Conservation (phyloP, 768 basidiomycete genomes). For the Mycena vitilis region DNA sequence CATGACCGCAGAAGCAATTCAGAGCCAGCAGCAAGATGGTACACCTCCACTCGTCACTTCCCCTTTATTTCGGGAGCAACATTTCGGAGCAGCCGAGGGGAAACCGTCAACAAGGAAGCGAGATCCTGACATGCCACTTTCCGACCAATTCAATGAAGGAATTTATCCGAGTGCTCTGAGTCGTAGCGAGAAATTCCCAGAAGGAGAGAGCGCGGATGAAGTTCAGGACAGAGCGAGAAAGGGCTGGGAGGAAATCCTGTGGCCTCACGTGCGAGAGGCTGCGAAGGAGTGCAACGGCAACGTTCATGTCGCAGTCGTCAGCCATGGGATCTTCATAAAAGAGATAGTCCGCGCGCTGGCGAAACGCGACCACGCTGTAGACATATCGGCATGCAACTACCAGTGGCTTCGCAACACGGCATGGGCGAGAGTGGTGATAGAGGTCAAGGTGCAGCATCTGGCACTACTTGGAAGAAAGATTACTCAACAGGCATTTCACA, state of each 20-base stretch:
- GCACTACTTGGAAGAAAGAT: not conserved
- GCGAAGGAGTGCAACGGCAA: constrained; percentile 50
- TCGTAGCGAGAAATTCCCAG: constrained; percentile 68
- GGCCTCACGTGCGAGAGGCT: constrained; percentile 65
- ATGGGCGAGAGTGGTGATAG: constrained; percentile 68
- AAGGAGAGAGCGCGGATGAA: constrained; percentile 79
- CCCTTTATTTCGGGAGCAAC: constrained; percentile 71
- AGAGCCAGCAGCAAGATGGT: constrained; percentile 57
- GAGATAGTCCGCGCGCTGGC: constrained; percentile 67
- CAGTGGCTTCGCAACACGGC: constrained; percentile 74
- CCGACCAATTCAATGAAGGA: constrained; percentile 63
- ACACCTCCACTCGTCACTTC: constrained; percentile 62
- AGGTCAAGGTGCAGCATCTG: constrained; percentile 52
- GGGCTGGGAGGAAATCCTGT: constrained; percentile 62
- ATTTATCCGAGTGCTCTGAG: constrained; percentile 62
- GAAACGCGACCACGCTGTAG: constrained; percentile 48
- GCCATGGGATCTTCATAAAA: constrained; percentile 79
- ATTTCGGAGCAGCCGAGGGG: constrained; percentile 80
- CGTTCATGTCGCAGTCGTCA: constrained; percentile 72
- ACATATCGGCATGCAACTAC: constrained; percentile 46
- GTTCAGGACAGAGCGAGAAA: constrained; percentile 65
- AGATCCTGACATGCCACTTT: constrained; percentile 46
- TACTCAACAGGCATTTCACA: constrained; percentile 2
- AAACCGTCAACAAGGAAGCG: constrained; percentile 55
- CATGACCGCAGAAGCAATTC: constrained; percentile 69